Evolutionary conservation across 306 rosid genomes (phyloP), one percentile per base, ranked within the genome.

Genomic region (Cucurbita maxima): DNA sequence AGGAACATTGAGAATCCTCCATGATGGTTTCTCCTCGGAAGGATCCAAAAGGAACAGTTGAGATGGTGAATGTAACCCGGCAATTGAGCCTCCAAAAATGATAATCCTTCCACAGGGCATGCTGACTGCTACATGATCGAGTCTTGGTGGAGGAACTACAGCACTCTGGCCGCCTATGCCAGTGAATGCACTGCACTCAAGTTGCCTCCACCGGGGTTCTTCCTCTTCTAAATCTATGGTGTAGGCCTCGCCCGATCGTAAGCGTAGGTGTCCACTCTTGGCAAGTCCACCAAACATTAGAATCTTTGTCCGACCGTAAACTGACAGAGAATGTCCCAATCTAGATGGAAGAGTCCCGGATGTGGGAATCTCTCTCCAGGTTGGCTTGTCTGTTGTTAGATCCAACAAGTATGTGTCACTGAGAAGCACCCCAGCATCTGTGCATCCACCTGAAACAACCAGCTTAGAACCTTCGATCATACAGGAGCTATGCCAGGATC

Each of bases 401-500:
- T 94, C 99, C 58, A 94, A 81, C 73, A 91, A 81, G 82, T 81
- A 85, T 5, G 96, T 94, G 76, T 94, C 99, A 30, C 91, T 91
- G 3, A 94, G 96, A 72, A 94, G 96, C 51, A 89, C 88, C 38
- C 96, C 99, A 0, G 96, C 92, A 55, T 94, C 99, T 0, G 97
- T 88, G 83, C 97, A 89, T 19, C 99, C 99, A 43, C 99, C 99
- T 0, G 97, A 91, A 67, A 94, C 96, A 34, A 94, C 97, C 79
- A 94, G 77, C 82, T 94, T 94, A 11, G 97, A 91, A 22, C 99
- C 97, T 84, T 94, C 99, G 7, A 91, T 79, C 34, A 86, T 91
- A 87, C 99, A 94, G 72, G 99, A 84, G 77, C 99, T 91, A 79
- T 94, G 99, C 99, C 99, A 94, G 47, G 99, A 91, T 84, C 99